A percentile compares a stretch with the other conserved stretches of the same genome.
Evolutionary conservation across 495 filamentous ascomycete species (phyloP).

Genomic region (Annulohypoxylon bovei): DNA sequence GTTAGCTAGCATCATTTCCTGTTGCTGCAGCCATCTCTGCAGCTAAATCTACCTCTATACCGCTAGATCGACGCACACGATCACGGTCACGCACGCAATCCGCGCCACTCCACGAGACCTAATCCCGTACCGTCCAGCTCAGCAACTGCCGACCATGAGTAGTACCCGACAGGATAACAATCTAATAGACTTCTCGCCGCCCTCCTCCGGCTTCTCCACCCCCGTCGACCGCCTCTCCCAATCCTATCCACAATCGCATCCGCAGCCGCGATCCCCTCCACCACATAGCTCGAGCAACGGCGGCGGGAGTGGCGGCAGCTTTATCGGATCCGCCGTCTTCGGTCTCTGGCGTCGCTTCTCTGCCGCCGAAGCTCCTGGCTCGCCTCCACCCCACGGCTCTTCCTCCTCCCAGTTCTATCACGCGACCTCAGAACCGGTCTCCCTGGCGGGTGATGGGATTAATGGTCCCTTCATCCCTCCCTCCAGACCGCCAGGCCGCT

Average conservation of each 20-base stretch:
- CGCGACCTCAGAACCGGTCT: slow-evolving; percentile 23
- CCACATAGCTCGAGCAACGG: slow-evolving; percentile 26
- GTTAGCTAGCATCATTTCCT: neutral
- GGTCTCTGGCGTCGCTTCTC: slow-evolving; percentile 50
- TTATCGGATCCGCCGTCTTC: slow-evolving; percentile 43
- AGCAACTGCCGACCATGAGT: slow-evolving; percentile 14
- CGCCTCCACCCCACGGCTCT: slow-evolving; percentile 26
- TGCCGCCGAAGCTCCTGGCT: slow-evolving; percentile 41
- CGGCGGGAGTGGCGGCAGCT: slow-evolving; percentile 31
- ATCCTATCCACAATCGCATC: slow-evolving; percentile 16
- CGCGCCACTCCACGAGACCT: slow-evolving; percentile 14
- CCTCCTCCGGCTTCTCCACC: slow-evolving; percentile 32
- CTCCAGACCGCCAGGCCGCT: slow-evolving; percentile 35
- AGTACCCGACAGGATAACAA: slow-evolving; percentile 29
- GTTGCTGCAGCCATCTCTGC: neutral
- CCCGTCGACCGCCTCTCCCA: slow-evolving; percentile 12
- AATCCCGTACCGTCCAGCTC: neutral
- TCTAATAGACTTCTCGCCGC: slow-evolving; percentile 39
- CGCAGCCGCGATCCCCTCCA: slow-evolving; percentile 29
- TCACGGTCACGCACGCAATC: slow-evolving; percentile 14
- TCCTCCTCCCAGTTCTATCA: slow-evolving; percentile 41
- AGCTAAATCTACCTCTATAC: neutral
- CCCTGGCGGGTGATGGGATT: slow-evolving; percentile 45
- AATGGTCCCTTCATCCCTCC: slow-evolving; percentile 55
- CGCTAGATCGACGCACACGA: slow-evolving; percentile 23